Percentiles rank a stretch among this genome's conserved stretches.
Evolutionary conservation across 768 basidiomycete genomes (phyloP).

Genomic region (Mycena chlorophos): DNA sequence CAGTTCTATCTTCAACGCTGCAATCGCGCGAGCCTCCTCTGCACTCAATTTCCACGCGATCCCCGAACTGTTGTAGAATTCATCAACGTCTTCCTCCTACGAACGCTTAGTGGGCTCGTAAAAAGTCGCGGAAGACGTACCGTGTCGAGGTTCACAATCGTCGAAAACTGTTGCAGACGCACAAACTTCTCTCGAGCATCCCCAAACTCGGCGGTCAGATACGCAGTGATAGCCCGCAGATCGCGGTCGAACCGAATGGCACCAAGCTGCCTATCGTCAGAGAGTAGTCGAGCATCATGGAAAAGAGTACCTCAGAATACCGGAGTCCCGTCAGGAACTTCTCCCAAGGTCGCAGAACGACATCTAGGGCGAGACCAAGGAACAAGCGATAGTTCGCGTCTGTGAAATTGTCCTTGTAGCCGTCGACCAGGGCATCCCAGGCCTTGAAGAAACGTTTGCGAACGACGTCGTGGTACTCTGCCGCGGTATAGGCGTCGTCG

Average conservation of each 20-base stretch:
- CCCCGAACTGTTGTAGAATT: slow-evolving; percentile 92
- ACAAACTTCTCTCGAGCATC: slow-evolving; percentile 91
- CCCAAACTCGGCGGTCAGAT: slow-evolving; percentile 84
- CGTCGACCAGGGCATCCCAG: slow-evolving; percentile 86
- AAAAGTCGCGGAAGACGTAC: slow-evolving; percentile 42
- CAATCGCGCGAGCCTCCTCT: slow-evolving; percentile 73
- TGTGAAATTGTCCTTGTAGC: slow-evolving; percentile 87
- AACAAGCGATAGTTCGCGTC: slow-evolving; percentile 85
- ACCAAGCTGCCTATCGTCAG: slow-evolving; percentile 62
- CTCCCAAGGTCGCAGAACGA: slow-evolving; percentile 94
- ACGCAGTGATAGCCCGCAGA: slow-evolving; percentile 77
- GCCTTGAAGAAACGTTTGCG: slow-evolving; percentile 86
- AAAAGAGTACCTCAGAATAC: slow-evolving; percentile 73
- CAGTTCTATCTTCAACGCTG: slow-evolving; percentile 57
- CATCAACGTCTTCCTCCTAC: slow-evolving; percentile 92
- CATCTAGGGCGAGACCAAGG: slow-evolving; percentile 83
- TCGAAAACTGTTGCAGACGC: slow-evolving; percentile 90
- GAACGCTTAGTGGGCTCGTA: slow-evolving; percentile 9
- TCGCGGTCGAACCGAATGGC: slow-evolving; percentile 95
- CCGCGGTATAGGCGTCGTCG: slow-evolving; percentile 79
- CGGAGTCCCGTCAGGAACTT: slow-evolving; percentile 76
- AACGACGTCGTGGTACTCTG: slow-evolving; percentile 84
- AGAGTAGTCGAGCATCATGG: slow-evolving; percentile 1
- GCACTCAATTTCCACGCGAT: slow-evolving; percentile 83
- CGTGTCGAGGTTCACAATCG: slow-evolving; percentile 82